Percentiles rank a stretch among this genome's conserved stretches.
phyloP scores from a whole-genome alignment of 495 filamentous ascomycete species.

The Tuber borchii region DNA sequence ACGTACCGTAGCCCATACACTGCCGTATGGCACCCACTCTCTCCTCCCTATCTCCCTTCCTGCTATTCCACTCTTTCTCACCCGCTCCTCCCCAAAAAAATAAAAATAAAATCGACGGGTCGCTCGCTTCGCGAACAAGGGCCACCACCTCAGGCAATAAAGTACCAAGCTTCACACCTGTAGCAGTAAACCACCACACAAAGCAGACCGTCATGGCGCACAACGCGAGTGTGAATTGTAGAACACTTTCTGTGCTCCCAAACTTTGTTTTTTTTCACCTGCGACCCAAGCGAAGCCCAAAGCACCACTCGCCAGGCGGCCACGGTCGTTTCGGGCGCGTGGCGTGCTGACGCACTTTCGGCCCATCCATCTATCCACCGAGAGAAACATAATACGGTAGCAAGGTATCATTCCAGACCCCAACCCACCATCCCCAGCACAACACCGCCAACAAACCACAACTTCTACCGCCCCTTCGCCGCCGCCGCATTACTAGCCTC shows the following conservation, averaged over 20 bases:
- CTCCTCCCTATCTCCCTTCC: background rate
- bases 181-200: background rate
- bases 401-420: too few relatives aligned
- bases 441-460: background rate
- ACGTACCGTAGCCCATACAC: too few relatives aligned
- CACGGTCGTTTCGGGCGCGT: conserved; percentile 13
- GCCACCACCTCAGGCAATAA: background rate
- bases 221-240: conserved; percentile 1
- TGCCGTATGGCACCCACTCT: too few relatives aligned
- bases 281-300: conserved; percentile 29
- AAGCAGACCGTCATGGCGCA: background rate
- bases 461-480: conserved; percentile 30
- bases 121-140: background rate
- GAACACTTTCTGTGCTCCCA: background rate
- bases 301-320: conserved; percentile 14
- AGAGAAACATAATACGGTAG: too few relatives aligned
- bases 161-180: background rate
- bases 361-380: too few relatives aligned
- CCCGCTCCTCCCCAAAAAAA: background rate
- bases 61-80: background rate
- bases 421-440: too few relatives aligned
- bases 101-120: background rate
- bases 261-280: conserved; percentile 6
- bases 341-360: conserved; percentile 38
- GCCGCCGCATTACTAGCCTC: conserved; percentile 37